Conservation (phyloP, 1,284 basidiomycete genomes). For the Cerioporus squamosus region DNA sequence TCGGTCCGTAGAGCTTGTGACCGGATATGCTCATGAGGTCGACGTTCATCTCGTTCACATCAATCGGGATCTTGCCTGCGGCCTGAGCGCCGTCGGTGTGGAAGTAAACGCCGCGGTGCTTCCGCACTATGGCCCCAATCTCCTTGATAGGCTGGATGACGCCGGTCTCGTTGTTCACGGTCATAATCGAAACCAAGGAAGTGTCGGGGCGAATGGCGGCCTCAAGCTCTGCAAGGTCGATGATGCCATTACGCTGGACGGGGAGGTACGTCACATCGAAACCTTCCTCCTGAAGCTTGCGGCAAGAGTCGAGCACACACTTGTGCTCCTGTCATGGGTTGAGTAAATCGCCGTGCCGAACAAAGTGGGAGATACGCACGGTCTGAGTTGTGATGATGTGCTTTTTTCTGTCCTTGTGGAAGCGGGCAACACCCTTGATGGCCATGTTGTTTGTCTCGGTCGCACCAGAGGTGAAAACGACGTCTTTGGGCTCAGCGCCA, state of each 20-base stretch:
- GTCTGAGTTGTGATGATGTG: slow-evolving; percentile 94
- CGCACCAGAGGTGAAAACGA: slow-evolving; percentile 97
- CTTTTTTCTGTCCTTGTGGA: slow-evolving; percentile 88
- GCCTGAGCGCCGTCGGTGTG: slow-evolving; percentile 99
- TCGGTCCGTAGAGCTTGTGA: slow-evolving; percentile 99
- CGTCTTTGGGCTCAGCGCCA: slow-evolving; percentile 94
- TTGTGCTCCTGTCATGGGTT: slow-evolving; percentile 85
- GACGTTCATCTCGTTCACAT: slow-evolving; percentile 96
- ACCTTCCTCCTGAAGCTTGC: slow-evolving; percentile 94
- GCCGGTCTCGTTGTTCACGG: slow-evolving; percentile 99
- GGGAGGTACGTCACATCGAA: slow-evolving; percentile 98
- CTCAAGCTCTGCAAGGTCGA: slow-evolving; percentile 49
- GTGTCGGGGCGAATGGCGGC: slow-evolving; percentile 39
- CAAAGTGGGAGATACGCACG: slow-evolving; percentile 47
- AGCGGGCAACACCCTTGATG: slow-evolving; percentile 96
- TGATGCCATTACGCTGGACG: slow-evolving; percentile 85
- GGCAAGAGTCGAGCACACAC: slow-evolving; percentile 98
- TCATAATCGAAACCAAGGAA: slow-evolving; percentile 83
- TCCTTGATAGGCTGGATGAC: slow-evolving; percentile 98
- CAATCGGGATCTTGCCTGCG: slow-evolving; percentile 87
- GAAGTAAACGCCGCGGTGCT: slow-evolving; percentile 90
- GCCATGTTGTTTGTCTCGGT: slow-evolving; percentile 99
- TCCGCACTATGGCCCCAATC: slow-evolving; percentile 85
- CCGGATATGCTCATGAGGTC: slow-evolving; percentile 97
- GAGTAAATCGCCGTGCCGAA: background rate